Base-by-base conservation (phyloP, 2,329 filamentous ascomycete species). In the Stagonosporopsis cucurbitacearum region DNA sequence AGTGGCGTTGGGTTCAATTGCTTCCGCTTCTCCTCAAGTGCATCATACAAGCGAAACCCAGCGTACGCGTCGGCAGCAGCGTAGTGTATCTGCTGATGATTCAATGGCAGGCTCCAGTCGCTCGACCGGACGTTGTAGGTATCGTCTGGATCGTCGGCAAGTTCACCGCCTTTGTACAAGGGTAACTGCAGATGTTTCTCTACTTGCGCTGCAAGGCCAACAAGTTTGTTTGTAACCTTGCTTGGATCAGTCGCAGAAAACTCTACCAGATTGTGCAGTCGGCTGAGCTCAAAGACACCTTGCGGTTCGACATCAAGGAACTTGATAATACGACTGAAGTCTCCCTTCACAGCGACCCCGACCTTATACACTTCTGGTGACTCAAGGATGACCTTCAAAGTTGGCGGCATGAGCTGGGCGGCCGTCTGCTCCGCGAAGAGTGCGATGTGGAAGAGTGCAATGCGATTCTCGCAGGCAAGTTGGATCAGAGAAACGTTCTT, bases 401-500 rank as follows among this genome's bases (percentile, higher is more conserved):
- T 84, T 0, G 90, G 89, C 0, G 88, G 82, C 28, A 93, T 80
- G 17, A 94, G 79, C 41, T 88, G 81, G n/a, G 78, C 70, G 2
- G 66, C 56, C 3, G 68, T 74, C 6, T 69, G 71, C 4, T 77
- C 78, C 17, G 67, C 49, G 47, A 71, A 75, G 2, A 67, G 53
- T 12, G 91, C 89, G 36, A 96, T 71, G 62, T 97, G 93, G 63
- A 96, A 94, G 0, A 97, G 81, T 0, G 84, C 91, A 45, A 97
- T 88, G 3, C 87, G 87, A 60, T 88, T 85, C 36, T 90, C 85
- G 59, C 86, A 91, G 3, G 93, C 91, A 17, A 97, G 75, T 74
- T 97, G 93, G 37, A 96, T 88, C 43, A 96, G 77, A 0, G 91
- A 95, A 8, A 93, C 85, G 60, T 92, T 92, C 72, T 96, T 92